Conservation (phyloP, 1,284 basidiomycete species). For the Anthracocystis walkeri region DNA sequence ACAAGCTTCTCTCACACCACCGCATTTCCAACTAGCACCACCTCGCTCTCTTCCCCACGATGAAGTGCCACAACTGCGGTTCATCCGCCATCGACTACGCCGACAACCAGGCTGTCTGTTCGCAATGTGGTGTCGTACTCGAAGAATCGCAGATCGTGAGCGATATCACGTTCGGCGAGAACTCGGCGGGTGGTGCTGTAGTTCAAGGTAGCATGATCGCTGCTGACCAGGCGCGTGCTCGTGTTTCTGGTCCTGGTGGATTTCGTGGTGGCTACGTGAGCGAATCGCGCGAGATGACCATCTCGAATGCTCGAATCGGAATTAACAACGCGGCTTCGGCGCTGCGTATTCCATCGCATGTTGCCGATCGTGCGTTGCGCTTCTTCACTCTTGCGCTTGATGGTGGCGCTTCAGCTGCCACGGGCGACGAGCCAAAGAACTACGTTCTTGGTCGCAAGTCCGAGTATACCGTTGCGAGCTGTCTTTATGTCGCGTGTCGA, state of each 20-base stretch:
- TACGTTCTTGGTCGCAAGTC: conserved; percentile 79
- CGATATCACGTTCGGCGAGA: conserved; percentile 93
- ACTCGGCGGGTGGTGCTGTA: conserved; percentile 89
- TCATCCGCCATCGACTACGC: conserved; percentile 61
- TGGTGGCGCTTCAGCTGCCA: conserved; percentile 72
- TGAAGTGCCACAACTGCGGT: conserved; percentile 65
- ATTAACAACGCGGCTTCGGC: conserved; percentile 84
- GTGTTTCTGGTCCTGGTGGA: conserved; percentile 62
- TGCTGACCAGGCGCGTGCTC: conserved; percentile 79
- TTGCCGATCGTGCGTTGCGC: conserved; percentile 84
- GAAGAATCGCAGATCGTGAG: conserved; percentile 95
- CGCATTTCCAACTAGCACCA: background rate
- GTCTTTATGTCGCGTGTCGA: conserved; percentile 92
- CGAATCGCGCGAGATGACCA: conserved; percentile 80
- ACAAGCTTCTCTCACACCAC: background rate
- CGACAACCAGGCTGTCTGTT: conserved; percentile 62
- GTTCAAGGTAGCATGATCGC: conserved; percentile 96
- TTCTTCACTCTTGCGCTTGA: conserved; percentile 94
- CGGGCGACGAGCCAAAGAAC: conserved; percentile 63
- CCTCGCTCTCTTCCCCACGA: conserved; percentile 10
- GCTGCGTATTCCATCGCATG: conserved; percentile 81
- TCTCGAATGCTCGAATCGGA: conserved; percentile 84
- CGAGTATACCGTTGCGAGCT: conserved; percentile 92
- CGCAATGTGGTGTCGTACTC: conserved; percentile 75
- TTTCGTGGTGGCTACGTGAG: conserved; percentile 65